phyloP scores from a whole-genome alignment of 2,329 filamentous ascomycete genomes.

The Cryphonectria naterciae region DNA sequence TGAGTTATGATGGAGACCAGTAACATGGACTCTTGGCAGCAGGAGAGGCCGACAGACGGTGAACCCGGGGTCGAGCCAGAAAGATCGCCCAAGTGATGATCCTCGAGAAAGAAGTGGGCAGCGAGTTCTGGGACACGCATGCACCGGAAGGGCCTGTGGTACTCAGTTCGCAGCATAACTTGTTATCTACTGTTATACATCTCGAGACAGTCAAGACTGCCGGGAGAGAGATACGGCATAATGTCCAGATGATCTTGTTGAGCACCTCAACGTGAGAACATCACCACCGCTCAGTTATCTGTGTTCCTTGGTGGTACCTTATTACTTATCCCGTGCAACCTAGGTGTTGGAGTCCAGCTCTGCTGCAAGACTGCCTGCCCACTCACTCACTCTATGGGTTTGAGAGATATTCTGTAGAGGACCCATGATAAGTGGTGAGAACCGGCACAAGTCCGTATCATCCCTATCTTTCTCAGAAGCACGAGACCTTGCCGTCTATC shows the following conservation, averaged over 20 bases:
- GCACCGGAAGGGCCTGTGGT: no score
- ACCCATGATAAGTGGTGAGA: not conserved
- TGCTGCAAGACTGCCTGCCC: not conserved
- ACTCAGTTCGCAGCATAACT: no score
- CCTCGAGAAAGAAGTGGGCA: not conserved
- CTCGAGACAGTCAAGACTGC: no score
- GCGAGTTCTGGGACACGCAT: not conserved
- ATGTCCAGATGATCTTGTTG: not conserved
- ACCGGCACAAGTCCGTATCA: not conserved
- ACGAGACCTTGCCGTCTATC: not conserved
- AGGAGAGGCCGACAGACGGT: constrained; percentile 6
- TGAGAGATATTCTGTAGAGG: not conserved
- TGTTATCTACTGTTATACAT: no score
- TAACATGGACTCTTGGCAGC: not conserved
- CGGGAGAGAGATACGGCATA: not conserved
- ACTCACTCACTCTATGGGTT: not conserved
- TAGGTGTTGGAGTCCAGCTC: not conserved
- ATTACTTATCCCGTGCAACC: not conserved
- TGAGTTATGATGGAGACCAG: not conserved
- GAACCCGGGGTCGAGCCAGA: not conserved
- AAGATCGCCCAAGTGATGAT: not conserved
- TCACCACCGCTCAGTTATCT: no score
- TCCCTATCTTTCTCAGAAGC: not conserved
- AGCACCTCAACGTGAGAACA: no score
- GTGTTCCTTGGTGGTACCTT: no score